Base-by-base conservation (phyloP, 352 stramenopile genomes). In the Pythium brachiatum region DNA sequence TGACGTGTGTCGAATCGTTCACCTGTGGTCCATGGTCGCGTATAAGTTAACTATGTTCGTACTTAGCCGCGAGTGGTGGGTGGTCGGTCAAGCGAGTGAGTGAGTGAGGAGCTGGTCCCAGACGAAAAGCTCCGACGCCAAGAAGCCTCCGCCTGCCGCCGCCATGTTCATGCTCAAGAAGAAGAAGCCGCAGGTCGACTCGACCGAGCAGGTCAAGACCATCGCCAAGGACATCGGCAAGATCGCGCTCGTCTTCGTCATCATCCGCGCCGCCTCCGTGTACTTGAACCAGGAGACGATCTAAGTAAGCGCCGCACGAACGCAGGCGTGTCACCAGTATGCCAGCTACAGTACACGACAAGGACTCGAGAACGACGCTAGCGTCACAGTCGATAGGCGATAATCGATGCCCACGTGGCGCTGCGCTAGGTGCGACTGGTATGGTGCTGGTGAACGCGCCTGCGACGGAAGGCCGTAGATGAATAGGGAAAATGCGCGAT, bases 131-230 rank as follows among this genome's bases (percentile, higher is more conserved):
- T 48, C 15, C 39, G 8, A 48, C 9, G 41, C 41, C 41, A 11
- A 16, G 51, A 59, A 48, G 20, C 20, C 26, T 44, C 15, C 34
- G 27, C 38, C 16, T 18, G 9, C 6, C 31, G 57, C 29, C 55
- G 75, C 31, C 47, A 92, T 92, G 83, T 92, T 92, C 56, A 89
- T 90, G 83, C 83, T 92, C 68, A 90, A 89, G 76, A 94, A 94
- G 79, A 92, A 92, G 79, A 90, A 92, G 71, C 74, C 81, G 70
- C 81, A 90, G 69, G 79, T 92, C 46, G 85, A 94, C 72, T 76
- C 73, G 47, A 71, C 66, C 63, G 87, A 92, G 75, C 81, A 90
- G 69, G 71, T 90, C 64, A 91, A 90, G 70, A 79, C 79, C 15
- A 73, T 90, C 43, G 77, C 62, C 11, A 90, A 79, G 83, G 85